Conservation (phyloP, 371 early-diverging fungal genomes). For the Mucor irregularis region DNA sequence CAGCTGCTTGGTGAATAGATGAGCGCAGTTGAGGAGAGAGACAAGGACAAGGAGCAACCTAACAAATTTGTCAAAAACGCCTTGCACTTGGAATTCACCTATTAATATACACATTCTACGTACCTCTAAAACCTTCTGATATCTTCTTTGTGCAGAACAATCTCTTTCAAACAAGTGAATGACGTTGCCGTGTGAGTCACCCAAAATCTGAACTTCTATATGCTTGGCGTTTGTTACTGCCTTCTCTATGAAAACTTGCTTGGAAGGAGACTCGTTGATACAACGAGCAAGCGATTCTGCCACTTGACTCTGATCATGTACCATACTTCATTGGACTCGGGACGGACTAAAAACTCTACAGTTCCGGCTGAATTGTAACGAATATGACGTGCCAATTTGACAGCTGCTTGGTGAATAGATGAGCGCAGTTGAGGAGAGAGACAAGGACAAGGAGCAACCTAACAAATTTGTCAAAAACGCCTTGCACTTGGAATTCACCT, state of each 20-base stretch:
- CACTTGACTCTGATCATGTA: constrained; percentile 26
- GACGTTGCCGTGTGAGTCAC: constrained; percentile 71
- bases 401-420: constrained; percentile 31
- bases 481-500: not conserved
- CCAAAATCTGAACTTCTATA: constrained; percentile 84
- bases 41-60: constrained; percentile 46
- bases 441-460: constrained; percentile 46
- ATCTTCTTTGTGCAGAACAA: constrained; percentile 84
- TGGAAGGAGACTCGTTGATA: constrained; percentile 40
- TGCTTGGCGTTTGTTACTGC: constrained; percentile 87
- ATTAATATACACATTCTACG: not conserved
- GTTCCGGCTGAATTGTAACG: constrained; percentile 61
- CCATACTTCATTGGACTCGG: constrained; percentile 60
- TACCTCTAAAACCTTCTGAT: constrained; percentile 86
- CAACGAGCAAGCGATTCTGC: constrained; percentile 31
- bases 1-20: constrained; percentile 31
- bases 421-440: constrained; percentile 17
- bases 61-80: not conserved
- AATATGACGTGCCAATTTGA: constrained; percentile 27
- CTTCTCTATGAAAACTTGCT: constrained; percentile 73
- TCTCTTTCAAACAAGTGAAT: constrained; percentile 86
- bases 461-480: not conserved
- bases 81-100: not conserved
- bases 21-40: constrained; percentile 17
- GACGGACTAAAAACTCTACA: constrained; percentile 77